Evolutionary conservation across 345 rosid genomes (phyloP).

Genomic region (Stellera chamaejasme): DNA sequence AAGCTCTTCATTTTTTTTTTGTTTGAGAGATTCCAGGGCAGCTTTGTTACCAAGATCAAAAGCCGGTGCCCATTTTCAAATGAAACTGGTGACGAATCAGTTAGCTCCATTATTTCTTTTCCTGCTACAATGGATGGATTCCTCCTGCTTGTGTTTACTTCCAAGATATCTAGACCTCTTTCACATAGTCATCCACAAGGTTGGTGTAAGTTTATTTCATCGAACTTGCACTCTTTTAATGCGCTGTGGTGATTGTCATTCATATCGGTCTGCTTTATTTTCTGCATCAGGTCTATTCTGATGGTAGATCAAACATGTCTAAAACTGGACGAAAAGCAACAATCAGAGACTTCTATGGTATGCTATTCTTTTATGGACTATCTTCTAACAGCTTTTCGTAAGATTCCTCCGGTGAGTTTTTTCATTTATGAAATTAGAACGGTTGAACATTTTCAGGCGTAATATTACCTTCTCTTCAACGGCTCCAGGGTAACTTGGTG

Average conservation of each 20-base stretch:
- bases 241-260: background rate
- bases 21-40: slow-evolving; percentile 22
- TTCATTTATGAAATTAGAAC: background rate
- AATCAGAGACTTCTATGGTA: slow-evolving; percentile 42
- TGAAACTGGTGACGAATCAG: slow-evolving; percentile 39
- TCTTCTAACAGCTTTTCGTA: no score
- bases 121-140: slow-evolving; percentile 37
- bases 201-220: slow-evolving; percentile 11
- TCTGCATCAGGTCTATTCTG: slow-evolving; percentile 21
- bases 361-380: background rate
- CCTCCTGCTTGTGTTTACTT: slow-evolving; percentile 31
- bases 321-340: slow-evolving; percentile 39
- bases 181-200: slow-evolving; percentile 36
- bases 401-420: no score
- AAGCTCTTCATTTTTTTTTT: background rate
- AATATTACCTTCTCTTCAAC: slow-evolving; percentile 40
- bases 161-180: slow-evolving; percentile 39
- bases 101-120: slow-evolving; percentile 38
- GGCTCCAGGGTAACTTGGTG: slow-evolving; percentile 26
- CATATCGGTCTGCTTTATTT: background rate
- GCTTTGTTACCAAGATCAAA: slow-evolving; percentile 34
- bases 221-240: background rate
- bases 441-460: slow-evolving; percentile 21
- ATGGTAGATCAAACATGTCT: slow-evolving; percentile 27
- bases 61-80: slow-evolving; percentile 25